These are phyloP conservation scores for Debaryomyces psychrophilus DNA, from an alignment of 1,139 yeast genomes.

Conservation along the genomic window DNA sequence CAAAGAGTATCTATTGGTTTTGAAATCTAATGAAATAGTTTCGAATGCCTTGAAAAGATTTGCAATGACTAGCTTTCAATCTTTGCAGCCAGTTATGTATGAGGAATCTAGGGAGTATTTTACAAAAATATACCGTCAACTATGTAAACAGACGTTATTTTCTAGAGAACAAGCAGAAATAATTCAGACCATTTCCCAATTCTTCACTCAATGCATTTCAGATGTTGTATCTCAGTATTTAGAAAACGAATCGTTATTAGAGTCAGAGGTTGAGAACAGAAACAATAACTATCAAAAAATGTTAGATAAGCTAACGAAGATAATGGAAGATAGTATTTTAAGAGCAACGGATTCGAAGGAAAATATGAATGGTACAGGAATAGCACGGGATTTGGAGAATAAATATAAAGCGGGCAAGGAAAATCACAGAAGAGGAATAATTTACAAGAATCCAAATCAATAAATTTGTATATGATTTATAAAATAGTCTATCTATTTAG, in stretches of 20 bases:
- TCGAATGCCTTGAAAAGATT: slow-evolving; percentile 8
- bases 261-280: slow-evolving; percentile 21
- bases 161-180: slow-evolving; percentile 15
- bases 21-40: slow-evolving; percentile 10
- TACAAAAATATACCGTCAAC: slow-evolving; percentile 16
- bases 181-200: slow-evolving; percentile 20
- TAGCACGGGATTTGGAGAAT: not conserved
- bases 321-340: slow-evolving; percentile 17
- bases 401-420: not conserved
- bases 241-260: slow-evolving; percentile 22
- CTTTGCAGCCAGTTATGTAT: slow-evolving; percentile 24
- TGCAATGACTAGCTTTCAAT: slow-evolving; percentile 4
- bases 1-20: slow-evolving; percentile 2
- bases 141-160: slow-evolving; percentile 16
- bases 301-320: slow-evolving; percentile 14
- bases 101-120: slow-evolving; percentile 24
- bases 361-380: not conserved
- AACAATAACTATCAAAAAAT: slow-evolving; percentile 14
- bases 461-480: not conserved
- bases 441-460: not conserved
- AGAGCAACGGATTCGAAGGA: slow-evolving; percentile 8
- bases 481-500: slow-evolving; percentile 13
- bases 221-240: slow-evolving; percentile 24
- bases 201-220: slow-evolving; percentile 21
- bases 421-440: not conserved